Conservation (phyloP, 306 rosid genomes). For the Leucaena leucocephala region DNA sequence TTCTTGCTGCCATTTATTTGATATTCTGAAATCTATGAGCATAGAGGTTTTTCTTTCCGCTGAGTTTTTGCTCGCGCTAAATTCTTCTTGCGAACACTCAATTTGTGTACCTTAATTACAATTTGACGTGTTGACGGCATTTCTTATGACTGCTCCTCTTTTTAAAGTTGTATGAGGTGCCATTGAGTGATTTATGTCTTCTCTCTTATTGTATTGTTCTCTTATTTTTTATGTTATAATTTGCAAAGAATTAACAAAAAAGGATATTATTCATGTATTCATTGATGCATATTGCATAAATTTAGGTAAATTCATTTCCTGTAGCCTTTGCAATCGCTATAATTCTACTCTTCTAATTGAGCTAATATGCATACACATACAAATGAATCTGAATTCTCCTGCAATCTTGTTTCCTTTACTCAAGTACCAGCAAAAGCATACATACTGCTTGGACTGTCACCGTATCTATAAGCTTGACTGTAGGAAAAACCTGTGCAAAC, state of each 20-base stretch:
- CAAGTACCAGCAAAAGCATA: slow-evolving; percentile 85
- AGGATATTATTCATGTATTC: neutral
- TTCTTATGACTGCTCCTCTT: neutral
- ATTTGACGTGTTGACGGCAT: neutral
- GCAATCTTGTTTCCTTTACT: slow-evolving; percentile 88
- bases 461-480: slow-evolving; percentile 72
- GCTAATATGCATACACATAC: neutral
- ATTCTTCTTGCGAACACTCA: neutral
- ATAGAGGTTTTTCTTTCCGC: neutral
- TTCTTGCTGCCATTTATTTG: neutral
- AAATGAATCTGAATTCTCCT: neutral
- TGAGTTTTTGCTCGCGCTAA: neutral
- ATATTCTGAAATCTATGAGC: no score
- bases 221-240: neutral
- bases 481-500: slow-evolving; percentile 81
- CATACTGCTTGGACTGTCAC: slow-evolving; percentile 84
- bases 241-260: neutral
- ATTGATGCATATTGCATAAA: neutral
- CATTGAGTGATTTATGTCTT: neutral
- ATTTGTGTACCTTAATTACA: neutral
- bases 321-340: neutral
- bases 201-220: neutral
- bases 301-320: neutral
- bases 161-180: neutral
- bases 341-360: neutral